Percentiles rank a stretch among this genome's conserved stretches.
Conservation (phyloP, 306 rosid species). For the Fragaria vesca region DNA sequence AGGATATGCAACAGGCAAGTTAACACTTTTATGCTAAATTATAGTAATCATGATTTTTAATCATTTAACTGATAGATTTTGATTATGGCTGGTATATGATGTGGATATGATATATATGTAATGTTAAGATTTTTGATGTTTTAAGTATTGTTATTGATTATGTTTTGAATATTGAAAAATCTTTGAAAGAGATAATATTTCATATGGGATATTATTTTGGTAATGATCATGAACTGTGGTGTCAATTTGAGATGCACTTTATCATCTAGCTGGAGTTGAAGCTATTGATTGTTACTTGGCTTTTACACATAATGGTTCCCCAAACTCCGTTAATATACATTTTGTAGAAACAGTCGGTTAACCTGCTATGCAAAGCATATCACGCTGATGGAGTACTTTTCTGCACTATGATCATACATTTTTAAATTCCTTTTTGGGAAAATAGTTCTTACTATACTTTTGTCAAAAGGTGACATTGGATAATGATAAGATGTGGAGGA, state of each 20-base stretch:
- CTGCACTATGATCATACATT: background rate
- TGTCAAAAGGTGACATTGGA: background rate
- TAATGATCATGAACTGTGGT: background rate
- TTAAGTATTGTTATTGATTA: background rate
- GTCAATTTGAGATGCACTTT: slow-evolving; percentile 1
- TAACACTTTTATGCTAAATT: slow-evolving; percentile 2
- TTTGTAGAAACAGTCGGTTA: background rate
- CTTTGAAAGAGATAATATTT: background rate
- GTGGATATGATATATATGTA: background rate
- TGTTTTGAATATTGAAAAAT: background rate
- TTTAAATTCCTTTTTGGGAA: background rate
- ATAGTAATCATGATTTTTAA: background rate
- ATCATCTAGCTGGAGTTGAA: background rate
- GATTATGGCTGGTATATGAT: background rate
- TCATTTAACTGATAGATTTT: background rate
- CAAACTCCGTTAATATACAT: background rate
- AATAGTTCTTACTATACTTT: background rate
- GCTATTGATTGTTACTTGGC: background rate
- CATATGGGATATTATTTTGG: slow-evolving; percentile 2
- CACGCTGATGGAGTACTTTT: background rate
- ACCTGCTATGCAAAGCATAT: background rate
- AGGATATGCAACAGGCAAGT: slow-evolving; percentile 83
- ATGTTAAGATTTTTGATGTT: background rate
- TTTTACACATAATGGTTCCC: background rate
- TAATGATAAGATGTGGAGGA: background rate